Base-by-base conservation (phyloP, 306 rosid genomes). In the Cucurbita argyrosperma region DNA sequence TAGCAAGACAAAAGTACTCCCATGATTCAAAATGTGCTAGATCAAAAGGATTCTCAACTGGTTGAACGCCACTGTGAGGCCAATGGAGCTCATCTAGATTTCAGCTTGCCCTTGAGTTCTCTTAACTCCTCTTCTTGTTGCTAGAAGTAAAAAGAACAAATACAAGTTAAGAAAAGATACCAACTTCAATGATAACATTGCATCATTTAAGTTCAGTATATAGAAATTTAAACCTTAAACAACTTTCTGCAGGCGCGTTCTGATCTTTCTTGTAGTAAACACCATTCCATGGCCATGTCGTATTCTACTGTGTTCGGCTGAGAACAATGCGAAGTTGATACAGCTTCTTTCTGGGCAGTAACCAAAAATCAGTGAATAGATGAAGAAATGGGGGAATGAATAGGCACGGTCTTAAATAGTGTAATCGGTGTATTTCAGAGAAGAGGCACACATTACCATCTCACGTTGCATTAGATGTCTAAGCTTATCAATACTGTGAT, bases 201-300 rank as follows among this genome's bases (percentile, higher is more conserved):
- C 63, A 49, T 46, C 23, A 67, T 68, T 47, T 68, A 47, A 13
- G 56, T 68, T 46, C 10, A 76, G 47, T 40, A 47, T 40, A 76
- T 12, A 62, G 62, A 65, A 39, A 64, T 74, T 14, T 39, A 78
- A 59, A 95, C 99, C 96, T 80, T 65, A 63, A 80, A 87, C 56
- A 95, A 78, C 74, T 38, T 84, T 74, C 77, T 82, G 91, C 87
- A 83, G 6, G 80, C 5, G 30, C 63, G 30, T 18, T 85, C 87
- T 42, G 79, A 78, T 88, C 83, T 85, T 65, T 83, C 84, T 80
- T 80, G 86, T 21, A 62, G 79, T 80, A 76, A 49, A 67, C 80
- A 78, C 88, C 90, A 86, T 8, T 86, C 90, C 81, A 84, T 74
- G 77, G 88, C 85, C 90, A 86, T 81, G 30, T 86, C 86, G 74